A percentile compares a stretch with the other conserved stretches of the same genome.
Conservation (phyloP, 176 grass and related monocot genomes). For the Luzula sylvatica region DNA sequence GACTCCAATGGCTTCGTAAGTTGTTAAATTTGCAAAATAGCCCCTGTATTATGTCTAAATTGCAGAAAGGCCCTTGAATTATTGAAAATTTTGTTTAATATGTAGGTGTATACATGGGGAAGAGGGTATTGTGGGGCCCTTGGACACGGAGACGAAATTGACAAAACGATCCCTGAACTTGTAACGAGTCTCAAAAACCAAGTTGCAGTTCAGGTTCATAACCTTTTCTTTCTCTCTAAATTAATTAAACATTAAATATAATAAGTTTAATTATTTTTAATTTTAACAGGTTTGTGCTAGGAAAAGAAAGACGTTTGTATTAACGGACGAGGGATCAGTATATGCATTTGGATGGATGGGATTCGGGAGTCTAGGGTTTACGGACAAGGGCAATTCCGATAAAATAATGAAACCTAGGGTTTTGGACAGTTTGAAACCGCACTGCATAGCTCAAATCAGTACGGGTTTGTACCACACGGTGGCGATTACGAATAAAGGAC, state of each 20-base stretch:
- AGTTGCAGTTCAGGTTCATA: constrained; percentile 86
- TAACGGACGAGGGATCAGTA: constrained; percentile 73
- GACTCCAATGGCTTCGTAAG: constrained; percentile 79
- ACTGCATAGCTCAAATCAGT: constrained; percentile 83
- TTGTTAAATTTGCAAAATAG: constrained; percentile 6
- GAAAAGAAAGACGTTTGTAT: constrained; percentile 97
- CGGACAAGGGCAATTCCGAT: constrained; percentile 68
- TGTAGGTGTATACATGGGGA: constrained; percentile 98
- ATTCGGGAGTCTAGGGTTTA: constrained; percentile 95
- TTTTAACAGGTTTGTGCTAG: constrained; percentile 74
- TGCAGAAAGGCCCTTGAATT: constrained; percentile 11
- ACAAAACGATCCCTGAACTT: constrained; percentile 84
- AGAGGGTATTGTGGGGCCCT: constrained; percentile 97
- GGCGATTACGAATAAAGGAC: constrained; percentile 71
- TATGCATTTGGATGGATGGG: constrained; percentile 98
- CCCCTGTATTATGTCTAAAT: too few relatives aligned
- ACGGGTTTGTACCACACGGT: constrained; percentile 95
- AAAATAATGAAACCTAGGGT: constrained; percentile 72
- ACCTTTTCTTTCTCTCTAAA: constrained; percentile 16
- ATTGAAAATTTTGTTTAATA: constrained; percentile 10
- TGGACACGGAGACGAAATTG: constrained; percentile 96
- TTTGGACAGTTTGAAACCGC: constrained; percentile 58
- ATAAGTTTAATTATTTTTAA: neutral
- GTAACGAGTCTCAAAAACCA: constrained; percentile 55
- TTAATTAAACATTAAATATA: neutral